phyloP scores from a whole-genome alignment of 1,139 yeast species.

The Kodamaea derodonti region DNA sequence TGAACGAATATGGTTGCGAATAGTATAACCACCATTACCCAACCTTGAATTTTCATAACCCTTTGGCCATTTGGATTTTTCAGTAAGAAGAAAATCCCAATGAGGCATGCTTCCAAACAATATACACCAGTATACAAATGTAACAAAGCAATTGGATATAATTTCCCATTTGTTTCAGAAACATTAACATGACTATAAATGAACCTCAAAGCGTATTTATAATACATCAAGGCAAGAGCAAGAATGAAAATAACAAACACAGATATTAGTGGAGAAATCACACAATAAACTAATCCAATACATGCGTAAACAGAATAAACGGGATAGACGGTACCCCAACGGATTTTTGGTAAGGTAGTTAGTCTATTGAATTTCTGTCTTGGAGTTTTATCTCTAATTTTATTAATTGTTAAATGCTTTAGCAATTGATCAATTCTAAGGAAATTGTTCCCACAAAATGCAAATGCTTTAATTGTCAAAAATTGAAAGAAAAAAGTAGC shows the following conservation, averaged over 20 bases:
- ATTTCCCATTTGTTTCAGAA: constrained; percentile 65
- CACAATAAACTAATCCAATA: constrained; percentile 71
- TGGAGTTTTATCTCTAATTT: constrained; percentile 51
- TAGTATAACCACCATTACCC: constrained; percentile 43
- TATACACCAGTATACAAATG: constrained; percentile 79
- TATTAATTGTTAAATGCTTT: constrained; percentile 33
- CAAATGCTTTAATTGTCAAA: constrained; percentile 65
- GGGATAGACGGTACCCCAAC: constrained; percentile 81
- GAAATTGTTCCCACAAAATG: constrained; percentile 67
- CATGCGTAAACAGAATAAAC: constrained; percentile 71
- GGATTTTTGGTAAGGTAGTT: constrained; percentile 40
- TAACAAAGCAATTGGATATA: constrained; percentile 70
- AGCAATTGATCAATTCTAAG: constrained; percentile 51
- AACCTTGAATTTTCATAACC: constrained; percentile 38
- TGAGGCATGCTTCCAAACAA: constrained; percentile 70
- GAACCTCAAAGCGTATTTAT: constrained; percentile 63
- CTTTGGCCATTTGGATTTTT: constrained; percentile 36
- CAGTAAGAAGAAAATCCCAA: constrained; percentile 69
- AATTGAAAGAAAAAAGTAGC: constrained; percentile 79
- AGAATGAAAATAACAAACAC: constrained; percentile 60
- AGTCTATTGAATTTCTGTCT: constrained; percentile 48
- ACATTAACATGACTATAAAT: constrained; percentile 45
- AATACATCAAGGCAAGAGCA: constrained; percentile 54
- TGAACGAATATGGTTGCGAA: constrained; percentile 32
- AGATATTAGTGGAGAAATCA: constrained; percentile 74